Conservation (phyloP, 2,329 filamentous ascomycete genomes). For the Scedosporium aurantiacum region DNA sequence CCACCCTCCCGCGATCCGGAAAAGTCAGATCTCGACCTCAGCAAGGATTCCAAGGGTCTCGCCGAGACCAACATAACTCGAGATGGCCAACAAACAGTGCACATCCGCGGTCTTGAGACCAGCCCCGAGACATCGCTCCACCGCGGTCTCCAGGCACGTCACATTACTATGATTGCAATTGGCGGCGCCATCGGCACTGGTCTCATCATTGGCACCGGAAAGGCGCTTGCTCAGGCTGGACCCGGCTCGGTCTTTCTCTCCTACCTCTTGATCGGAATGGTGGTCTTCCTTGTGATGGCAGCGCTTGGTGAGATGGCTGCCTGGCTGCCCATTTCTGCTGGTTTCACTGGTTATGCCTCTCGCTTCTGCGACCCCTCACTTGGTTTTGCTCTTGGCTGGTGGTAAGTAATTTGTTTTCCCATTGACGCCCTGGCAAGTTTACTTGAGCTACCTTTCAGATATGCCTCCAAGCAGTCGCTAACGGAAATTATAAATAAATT, state of each 20-base stretch:
- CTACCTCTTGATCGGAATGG: slow-evolving; percentile 55
- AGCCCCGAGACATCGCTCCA: slow-evolving; percentile 35
- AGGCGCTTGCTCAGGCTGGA: slow-evolving; percentile 39
- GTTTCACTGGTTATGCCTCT: slow-evolving; percentile 72
- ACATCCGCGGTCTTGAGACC: slow-evolving; percentile 38
- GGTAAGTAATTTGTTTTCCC: slow-evolving; percentile 29
- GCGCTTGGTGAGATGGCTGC: slow-evolving; percentile 76
- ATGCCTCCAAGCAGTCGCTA: slow-evolving; percentile 4
- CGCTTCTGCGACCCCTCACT: slow-evolving; percentile 72
- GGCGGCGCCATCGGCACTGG: slow-evolving; percentile 66
- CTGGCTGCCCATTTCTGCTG: slow-evolving; percentile 66
- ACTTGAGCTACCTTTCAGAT: background rate
- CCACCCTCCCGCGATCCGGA: background rate
- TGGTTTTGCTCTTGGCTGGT: slow-evolving; percentile 68
- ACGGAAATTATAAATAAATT: background rate
- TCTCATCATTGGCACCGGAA: slow-evolving; percentile 58
- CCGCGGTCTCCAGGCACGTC: slow-evolving; percentile 41
- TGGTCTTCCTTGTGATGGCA: slow-evolving; percentile 75
- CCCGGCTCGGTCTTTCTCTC: slow-evolving; percentile 62
- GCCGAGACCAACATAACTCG: background rate
- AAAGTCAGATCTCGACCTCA: background rate
- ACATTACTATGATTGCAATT: slow-evolving; percentile 55
- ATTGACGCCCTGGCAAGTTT: no score
- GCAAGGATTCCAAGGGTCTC: background rate
- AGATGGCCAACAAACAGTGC: slow-evolving; percentile 7